Percentiles rank a stretch among this genome's conserved stretches.
Conservation (phyloP, 352 stramenopile species). For the Pythium aristosporum region DNA sequence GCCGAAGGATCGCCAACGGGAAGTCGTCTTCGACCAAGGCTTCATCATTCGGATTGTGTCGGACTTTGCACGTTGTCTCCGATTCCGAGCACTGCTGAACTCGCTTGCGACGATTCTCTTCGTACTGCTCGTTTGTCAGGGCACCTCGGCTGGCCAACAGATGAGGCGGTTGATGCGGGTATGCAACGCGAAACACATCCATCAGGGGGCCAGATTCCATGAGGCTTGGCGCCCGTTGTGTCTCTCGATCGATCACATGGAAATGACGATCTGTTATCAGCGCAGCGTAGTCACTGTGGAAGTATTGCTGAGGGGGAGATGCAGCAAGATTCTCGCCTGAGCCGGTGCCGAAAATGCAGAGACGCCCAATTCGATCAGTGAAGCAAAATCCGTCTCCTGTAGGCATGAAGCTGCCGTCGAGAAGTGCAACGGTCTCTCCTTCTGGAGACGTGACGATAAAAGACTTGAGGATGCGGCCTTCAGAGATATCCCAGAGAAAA, state of each 20-base stretch:
- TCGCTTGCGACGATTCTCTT: slow-evolving; percentile 60
- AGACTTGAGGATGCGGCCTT: slow-evolving; percentile 32
- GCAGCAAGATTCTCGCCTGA: slow-evolving; percentile 32
- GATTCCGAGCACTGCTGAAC: slow-evolving; percentile 69
- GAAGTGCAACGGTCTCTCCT: slow-evolving; percentile 38
- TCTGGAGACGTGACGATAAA: slow-evolving; percentile 34
- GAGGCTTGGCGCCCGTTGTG: slow-evolving; percentile 81
- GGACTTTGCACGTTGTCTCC: slow-evolving; percentile 60
- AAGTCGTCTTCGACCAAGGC: slow-evolving; percentile 50
- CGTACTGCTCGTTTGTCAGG: slow-evolving; percentile 45
- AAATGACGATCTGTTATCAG: slow-evolving; percentile 86
- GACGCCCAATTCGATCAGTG: slow-evolving; percentile 48
- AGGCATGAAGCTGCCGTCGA: slow-evolving; percentile 48
- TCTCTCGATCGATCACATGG: slow-evolving; percentile 88
- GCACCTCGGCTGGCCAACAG: slow-evolving; percentile 34
- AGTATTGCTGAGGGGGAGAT: slow-evolving; percentile 71
- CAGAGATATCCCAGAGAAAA: slow-evolving; percentile 54
- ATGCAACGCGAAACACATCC: slow-evolving; percentile 73
- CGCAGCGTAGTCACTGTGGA: slow-evolving; percentile 88
- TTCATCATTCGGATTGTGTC: slow-evolving; percentile 43
- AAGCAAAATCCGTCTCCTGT: slow-evolving; percentile 42
- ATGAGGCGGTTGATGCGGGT: slow-evolving; percentile 75
- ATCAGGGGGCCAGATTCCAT: slow-evolving; percentile 77
- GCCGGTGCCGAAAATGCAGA: slow-evolving; percentile 57
- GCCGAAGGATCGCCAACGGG: slow-evolving; percentile 41